Conservation (phyloP, 495 filamentous ascomycete genomes). For the Chaetomium cochliodes region DNA sequence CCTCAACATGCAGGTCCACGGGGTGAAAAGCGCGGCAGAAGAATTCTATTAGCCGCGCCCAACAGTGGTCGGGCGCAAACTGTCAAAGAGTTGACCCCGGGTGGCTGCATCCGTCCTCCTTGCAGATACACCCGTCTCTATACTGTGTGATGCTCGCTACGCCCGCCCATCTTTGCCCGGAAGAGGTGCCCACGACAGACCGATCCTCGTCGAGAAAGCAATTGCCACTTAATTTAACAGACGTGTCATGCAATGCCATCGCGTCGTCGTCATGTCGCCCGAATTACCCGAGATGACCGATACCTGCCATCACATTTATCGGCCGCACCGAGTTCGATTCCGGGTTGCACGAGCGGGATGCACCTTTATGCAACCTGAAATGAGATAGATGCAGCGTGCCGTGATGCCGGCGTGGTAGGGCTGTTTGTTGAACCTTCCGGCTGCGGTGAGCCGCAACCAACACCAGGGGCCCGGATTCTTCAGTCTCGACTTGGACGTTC, state of each 20-base stretch:
- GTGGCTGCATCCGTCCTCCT: conserved; percentile 7
- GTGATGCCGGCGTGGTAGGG: background rate
- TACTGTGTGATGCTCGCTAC: background rate
- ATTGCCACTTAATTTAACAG: conserved; percentile 5
- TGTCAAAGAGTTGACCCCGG: conserved; percentile 2
- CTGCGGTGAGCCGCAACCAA: background rate
- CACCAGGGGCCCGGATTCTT: background rate
- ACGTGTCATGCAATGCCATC: background rate
- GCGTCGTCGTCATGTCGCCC: background rate
- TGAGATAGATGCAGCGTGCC: background rate
- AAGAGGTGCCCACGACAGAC: background rate
- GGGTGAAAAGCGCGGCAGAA: background rate
- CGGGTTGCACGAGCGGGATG: background rate
- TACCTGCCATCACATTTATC: background rate
- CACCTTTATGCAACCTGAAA: background rate
- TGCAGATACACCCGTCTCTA: background rate
- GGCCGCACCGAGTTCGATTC: background rate
- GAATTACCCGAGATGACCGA: conserved; percentile 17
- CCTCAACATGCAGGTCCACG: conserved; percentile 8
- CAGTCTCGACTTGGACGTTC: background rate
- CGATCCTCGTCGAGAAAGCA: background rate
- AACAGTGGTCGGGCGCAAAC: background rate
- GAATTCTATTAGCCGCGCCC: background rate
- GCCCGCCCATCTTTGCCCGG: background rate
- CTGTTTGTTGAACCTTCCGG: background rate